Conservation (phyloP, 768 basidiomycete species). For the Boletus subcaerulescens region DNA sequence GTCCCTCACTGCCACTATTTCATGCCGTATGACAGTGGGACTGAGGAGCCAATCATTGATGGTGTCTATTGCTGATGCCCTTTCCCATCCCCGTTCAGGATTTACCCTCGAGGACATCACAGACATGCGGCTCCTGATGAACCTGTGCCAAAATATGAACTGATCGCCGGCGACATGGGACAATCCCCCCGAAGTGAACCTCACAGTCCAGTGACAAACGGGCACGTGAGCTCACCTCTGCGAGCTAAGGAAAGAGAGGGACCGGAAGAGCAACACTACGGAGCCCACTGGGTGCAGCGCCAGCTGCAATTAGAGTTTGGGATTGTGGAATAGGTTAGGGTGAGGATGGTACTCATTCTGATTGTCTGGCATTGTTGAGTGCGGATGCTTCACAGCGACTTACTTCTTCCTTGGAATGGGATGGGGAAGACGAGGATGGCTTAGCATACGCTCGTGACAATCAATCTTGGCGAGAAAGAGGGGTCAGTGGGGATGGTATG, state of each 20-base stretch:
- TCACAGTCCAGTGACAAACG: constrained; percentile 16
- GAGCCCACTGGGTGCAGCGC: constrained; percentile 42
- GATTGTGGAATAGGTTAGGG: constrained; percentile 34
- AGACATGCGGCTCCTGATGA: constrained; percentile 28
- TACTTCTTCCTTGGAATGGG: constrained; percentile 33
- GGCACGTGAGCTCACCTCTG: constrained; percentile 5
- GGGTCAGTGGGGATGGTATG: constrained; percentile 6
- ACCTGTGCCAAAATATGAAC: constrained; percentile 38
- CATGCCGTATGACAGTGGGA: constrained; percentile 4
- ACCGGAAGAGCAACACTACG: constrained; percentile 27
- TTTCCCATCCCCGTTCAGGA: constrained; percentile 24
- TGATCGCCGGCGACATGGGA: constrained; percentile 6
- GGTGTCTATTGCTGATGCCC: constrained; percentile 38
- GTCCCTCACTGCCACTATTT: constrained; percentile 3
- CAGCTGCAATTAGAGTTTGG: constrained; percentile 34
- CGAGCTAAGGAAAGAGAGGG: constrained; percentile 12
- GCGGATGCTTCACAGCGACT: constrained; percentile 31
- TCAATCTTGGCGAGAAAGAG: constrained; percentile 1
- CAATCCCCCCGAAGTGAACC: constrained; percentile 15
- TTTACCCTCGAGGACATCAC: constrained; percentile 24
- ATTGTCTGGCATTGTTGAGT: constrained; percentile 31
- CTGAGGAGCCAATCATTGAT: constrained; percentile 34
- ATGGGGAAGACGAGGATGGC: constrained; percentile 27
- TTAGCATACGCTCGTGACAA: constrained; percentile 26
- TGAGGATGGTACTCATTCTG: constrained; percentile 31